Base-by-base conservation (phyloP, 306 rosid genomes). In the Glycine soja region DNA sequence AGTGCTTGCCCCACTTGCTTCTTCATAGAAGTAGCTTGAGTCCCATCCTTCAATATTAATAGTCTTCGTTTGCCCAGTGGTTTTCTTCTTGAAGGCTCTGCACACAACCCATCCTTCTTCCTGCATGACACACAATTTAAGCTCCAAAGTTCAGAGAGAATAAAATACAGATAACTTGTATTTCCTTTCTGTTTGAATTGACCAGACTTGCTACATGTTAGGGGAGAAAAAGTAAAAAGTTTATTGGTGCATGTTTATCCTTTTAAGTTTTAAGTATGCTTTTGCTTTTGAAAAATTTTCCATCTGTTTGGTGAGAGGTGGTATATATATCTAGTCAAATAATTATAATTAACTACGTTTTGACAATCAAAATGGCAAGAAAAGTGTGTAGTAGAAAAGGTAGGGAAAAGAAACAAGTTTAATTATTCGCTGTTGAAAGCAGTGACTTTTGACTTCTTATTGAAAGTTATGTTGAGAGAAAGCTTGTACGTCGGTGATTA, bases 101-200 rank as follows among this genome's bases (percentile, higher is more conserved):
- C 99, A 95, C 2, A 95, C 98, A 8, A 95, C 99, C 99, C 99
- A 95, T 62, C 99, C 99, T 95, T 95, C 98, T 81, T 95, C 98
- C 99, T 95, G 88, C 32, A 85, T 52, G 85, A 10, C 30, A 69
- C 69, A 72, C 53, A 69, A 45, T 78, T 58, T 70, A 43, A 65
- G 54, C 77, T 70, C 7, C 3, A n/a, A 74, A 74, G 42, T 12
- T 58, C 1, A 38, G 43, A 24, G 30, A 24, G 30, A 24, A 80
- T 47, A 13, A 34, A 30, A 34, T 24, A 24, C 30, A 24, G 30
- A 24, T 36, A 36, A 36, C 40, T 36, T 51, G 0, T 52, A 52
- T 64, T 48, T 38, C 9, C 56, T 11, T 42, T 18, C n/a, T 11
- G 42, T 16, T 70, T 58, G 36, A 52, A 2, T 82, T 58, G 73